Evolutionary conservation across 2,329 filamentous ascomycete genomes (phyloP), one percentile per base, ranked within the genome.

Genomic region (Aureobasidium sp.): DNA sequence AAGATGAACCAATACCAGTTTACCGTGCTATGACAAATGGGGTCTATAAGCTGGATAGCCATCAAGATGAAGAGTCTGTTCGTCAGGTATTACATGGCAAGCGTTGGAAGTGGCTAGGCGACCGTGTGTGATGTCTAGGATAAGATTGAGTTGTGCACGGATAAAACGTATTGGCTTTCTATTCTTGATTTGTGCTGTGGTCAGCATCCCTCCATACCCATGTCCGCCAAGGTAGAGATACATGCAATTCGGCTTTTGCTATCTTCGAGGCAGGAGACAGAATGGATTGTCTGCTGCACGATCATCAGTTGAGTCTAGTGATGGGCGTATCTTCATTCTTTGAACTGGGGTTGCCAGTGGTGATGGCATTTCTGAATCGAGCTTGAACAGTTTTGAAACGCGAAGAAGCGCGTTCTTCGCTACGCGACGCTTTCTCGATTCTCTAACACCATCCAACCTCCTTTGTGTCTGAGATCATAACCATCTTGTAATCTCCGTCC

Each of bases 391-490:
- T 42, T 29, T 42, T 6, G 6, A 34, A 34, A 32, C 41, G 25
- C 29, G 4, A 45, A 24, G 41, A n/a, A 19, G 32, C 44, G 30
- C 44, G 44, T 37, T 30, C 37, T 30, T 17, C 44, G 44, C 21
- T 48, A 21, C 21, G 16, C 21, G 11, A 40, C 6, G 11, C 19
- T 38, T 45, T n/a, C n/a, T n/a, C n/a, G n/a, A n/a, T n/a, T n/a
- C n/a, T n/a, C n/a, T n/a, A n/a, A n/a, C n/a, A n/a, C 27, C 30
- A 48, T 25, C 45, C 45, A 49, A 49, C 45, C 45, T 49, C 38
- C n/a, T 29, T 29, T 29, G 27, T 37, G 34, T 39, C 34, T 39
- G 45, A 39, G 22, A 49, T 39, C 24, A 34, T 39, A 49, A 24
- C 44, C 30, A 48, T 17, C 44, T 37, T 48, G 44, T 48, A 48